A percentile compares a stretch with the other conserved stretches of the same genome.
Evolutionary conservation across 768 basidiomycete genomes (phyloP).

Genomic region (Termitomyces sp.): DNA sequence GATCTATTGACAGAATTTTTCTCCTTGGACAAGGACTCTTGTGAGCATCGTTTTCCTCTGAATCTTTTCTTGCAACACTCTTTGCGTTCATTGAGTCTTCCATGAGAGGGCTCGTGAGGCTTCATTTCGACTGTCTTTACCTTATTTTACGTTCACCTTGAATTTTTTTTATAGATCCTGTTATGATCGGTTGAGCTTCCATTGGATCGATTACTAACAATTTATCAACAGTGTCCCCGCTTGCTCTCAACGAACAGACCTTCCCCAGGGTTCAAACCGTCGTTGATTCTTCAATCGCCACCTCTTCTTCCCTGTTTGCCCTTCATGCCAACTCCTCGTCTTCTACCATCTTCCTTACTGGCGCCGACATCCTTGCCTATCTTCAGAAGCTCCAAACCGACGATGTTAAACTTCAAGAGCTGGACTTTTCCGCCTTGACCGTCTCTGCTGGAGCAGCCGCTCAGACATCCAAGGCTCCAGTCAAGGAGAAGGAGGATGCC

Average conservation of each 20-base stretch:
- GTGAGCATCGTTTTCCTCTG: slow-evolving; percentile 39
- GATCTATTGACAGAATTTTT: slow-evolving; percentile 88
- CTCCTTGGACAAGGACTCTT: slow-evolving; percentile 76
- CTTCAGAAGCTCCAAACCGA: slow-evolving; percentile 68
- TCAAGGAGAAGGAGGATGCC: slow-evolving; percentile 67
- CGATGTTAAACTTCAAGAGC: slow-evolving; percentile 58
- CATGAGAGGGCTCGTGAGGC: not conserved
- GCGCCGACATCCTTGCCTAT: slow-evolving; percentile 70
- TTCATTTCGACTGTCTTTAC: not conserved
- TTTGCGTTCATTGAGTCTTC: not conserved
- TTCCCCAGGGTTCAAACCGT: slow-evolving; percentile 74
- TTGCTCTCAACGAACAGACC: slow-evolving; percentile 61
- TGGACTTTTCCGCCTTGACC: slow-evolving; percentile 67
- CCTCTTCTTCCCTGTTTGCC: slow-evolving; percentile 64
- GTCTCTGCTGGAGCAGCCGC: slow-evolving; percentile 32
- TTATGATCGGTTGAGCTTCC: not conserved
- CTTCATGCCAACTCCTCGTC: slow-evolving; percentile 71
- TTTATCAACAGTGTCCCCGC: slow-evolving; percentile 62
- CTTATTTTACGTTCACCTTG: not conserved
- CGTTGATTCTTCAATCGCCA: slow-evolving; percentile 75
- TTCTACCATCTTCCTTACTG: slow-evolving; percentile 74
- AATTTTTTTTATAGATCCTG: not conserved
- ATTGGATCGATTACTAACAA: slow-evolving; percentile 16
- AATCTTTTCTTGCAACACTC: not conserved
- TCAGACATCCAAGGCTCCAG: slow-evolving; percentile 32